Evolutionary conservation across 2,329 filamentous ascomycete species (phyloP).

Genomic region (Diaporthe sp.): DNA sequence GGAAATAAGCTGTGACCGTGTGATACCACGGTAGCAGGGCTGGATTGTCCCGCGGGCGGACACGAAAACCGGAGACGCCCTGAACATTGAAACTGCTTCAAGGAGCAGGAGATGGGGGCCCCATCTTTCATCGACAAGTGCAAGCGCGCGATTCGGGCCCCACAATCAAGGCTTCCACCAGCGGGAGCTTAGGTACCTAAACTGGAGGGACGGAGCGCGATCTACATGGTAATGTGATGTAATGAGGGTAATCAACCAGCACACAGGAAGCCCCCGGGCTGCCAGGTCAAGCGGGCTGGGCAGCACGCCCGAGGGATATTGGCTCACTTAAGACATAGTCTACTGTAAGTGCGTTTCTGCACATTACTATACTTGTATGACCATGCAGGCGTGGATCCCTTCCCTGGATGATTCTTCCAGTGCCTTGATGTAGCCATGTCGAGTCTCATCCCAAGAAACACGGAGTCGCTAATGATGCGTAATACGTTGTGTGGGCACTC

Average conservation of each 20-base stretch:
- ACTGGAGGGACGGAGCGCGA: background rate
- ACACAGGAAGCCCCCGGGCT: background rate
- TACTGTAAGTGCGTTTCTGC: background rate
- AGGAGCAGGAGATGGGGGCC: conserved; percentile 22
- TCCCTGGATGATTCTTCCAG: background rate
- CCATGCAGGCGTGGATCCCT: conserved; percentile 2
- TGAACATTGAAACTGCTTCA: conserved; percentile 27
- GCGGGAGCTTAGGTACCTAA: background rate
- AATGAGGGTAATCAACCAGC: conserved; percentile 26
- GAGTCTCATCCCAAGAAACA: conserved; percentile 36
- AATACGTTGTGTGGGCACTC: background rate
- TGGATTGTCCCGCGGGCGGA: conserved; percentile 7
- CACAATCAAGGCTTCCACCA: conserved; percentile 20
- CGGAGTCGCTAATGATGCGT: background rate
- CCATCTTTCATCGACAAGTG: conserved; percentile 1
- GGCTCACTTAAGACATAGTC: background rate
- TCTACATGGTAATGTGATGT: conserved; percentile 22
- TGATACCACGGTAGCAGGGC: conserved; percentile 26
- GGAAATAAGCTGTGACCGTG: conserved; percentile 1
- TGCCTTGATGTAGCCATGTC: conserved; percentile 16
- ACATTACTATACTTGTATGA: background rate
- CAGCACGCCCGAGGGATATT: background rate
- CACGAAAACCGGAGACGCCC: conserved; percentile 10
- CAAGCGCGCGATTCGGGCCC: conserved; percentile 9
- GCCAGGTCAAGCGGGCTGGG: background rate